Conservation (phyloP, 768 basidiomycete species). For the Mycena floridula region DNA sequence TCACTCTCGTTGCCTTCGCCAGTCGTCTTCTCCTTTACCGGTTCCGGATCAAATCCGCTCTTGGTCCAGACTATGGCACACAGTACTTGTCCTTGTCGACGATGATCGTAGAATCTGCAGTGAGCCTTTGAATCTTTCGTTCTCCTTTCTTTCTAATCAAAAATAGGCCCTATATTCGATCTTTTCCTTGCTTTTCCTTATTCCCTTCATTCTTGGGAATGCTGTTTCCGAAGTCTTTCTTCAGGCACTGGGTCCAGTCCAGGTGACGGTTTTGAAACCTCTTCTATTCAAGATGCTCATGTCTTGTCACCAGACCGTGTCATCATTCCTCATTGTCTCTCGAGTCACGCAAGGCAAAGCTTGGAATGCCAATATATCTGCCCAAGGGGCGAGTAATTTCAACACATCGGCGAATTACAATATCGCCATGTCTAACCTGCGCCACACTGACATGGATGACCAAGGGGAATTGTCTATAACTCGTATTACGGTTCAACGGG, state of each 20-base stretch:
- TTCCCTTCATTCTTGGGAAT: constrained; percentile 7
- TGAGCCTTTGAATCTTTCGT: no score
- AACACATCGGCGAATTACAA: no score
- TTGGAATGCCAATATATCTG: neutral
- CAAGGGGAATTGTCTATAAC: no score
- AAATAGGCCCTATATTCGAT: constrained; percentile 9
- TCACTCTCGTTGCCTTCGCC: no score
- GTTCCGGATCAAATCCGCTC: constrained; percentile 4
- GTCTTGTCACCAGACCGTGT: constrained; percentile 1
- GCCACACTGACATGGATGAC: no score
- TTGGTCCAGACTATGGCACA: constrained; percentile 10
- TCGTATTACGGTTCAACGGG: no score
- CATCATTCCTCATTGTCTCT: constrained; percentile 11
- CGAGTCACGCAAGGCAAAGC: neutral
- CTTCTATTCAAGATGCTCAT: neutral
- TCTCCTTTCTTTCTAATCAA: no score
- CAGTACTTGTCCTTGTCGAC: constrained; percentile 12
- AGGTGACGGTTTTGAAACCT: constrained; percentile 6
- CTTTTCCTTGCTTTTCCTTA: constrained; percentile 12
- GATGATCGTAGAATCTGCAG: constrained; percentile 14
- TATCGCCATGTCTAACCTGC: no score
- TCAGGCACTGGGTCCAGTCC: constrained; percentile 10
- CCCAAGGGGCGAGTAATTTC: no score
- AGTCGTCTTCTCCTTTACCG: constrained; percentile 12
- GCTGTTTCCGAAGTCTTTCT: constrained; percentile 9